Base-by-base conservation (phyloP, 208 protist genomes). In the Leishmania tarentolae region DNA sequence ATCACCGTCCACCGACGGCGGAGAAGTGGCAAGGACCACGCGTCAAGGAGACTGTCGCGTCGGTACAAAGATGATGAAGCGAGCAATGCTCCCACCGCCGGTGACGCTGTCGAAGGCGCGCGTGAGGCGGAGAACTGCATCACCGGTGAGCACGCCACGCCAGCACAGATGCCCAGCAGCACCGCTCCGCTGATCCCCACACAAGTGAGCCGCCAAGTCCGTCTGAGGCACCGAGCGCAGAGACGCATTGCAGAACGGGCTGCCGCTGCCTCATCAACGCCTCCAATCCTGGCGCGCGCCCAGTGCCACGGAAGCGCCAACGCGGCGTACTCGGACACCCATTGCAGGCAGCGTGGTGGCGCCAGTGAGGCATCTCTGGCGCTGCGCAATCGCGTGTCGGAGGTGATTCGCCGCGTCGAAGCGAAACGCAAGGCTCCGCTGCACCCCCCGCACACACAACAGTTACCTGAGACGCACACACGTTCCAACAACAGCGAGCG, bases 341-440 rank as follows among this genome's bases (percentile, higher is more conserved):
- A 47, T 72, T 28, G 4, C 40, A 47, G 66, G 40, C 21, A 31
- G 11, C 4, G 46, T 28, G 17, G 70, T 24, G 21, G 11, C n/a
- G 40, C n/a, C 73, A 37, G 31, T 31, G 53, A 65, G 46, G 73
- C 42, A 37, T 56, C 72, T 4, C n/a, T 53, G 4, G 65, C 7
- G 35, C 78, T 83, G 50, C 83, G 83, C 46, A 47, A 40, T 37
- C 73, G 78, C 53, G 50, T 83, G 31, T 40, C 78, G n/a, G 78
- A 78, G 44, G 74, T 53, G 46, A 83, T 83, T 9, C 65, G 83
- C 5, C 70, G 74, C 17, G 37, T 82, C 44, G 83, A 81, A 66
- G 66, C 78, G 31, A 66, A 72, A 3, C 74, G 56, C 21, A 57
- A 56, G 46, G 70, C 31, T 13, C 76, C 24, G 40, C 17, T 28